Evolutionary conservation across 768 basidiomycete species (phyloP), one percentile per base, ranked within the genome.

Genomic region (Hypholoma sublateritium): DNA sequence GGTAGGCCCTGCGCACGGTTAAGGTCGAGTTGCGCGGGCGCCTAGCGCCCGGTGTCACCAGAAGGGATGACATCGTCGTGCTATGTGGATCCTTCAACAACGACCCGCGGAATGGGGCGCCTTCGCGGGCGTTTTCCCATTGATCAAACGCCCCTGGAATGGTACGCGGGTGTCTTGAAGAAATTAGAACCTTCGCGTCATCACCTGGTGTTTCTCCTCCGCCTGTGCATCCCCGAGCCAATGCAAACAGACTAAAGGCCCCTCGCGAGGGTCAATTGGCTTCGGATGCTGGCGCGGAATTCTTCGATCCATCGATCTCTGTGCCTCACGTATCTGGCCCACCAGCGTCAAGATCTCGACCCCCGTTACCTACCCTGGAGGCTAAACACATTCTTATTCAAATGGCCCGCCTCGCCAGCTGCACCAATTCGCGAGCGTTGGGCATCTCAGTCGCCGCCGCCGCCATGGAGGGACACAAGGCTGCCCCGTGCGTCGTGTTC

Each of bases 91-190:
- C 87, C 25, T 98, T 98, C 79, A 96, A 96, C 77, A 82, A 88
- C 58, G 96, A 98, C 69, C 97, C 5, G 98, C 97, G 28, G 97
- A 99, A 72, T 99, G 97, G 97, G 97, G 97, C 43, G 97, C 97
- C 2, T 82, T 99, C 2, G 95, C 85, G 7, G 97, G 97, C 32
- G 86, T 97, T 6, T 98, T 99, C 78, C 96, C 0, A 87, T 93
- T 5, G 97, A 99, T 67, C 78, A 85, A 17, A 86, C 83, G 8
- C 81, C 94, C 17, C 67, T 95, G 35, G 71, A 83, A 24, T 99
- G 95, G 95, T 99, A 98, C 69, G 89, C 92, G 43, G 74, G 76
- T 4, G 76, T 82, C 12, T 71, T 96, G 59, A 79, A 78, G 60
- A 91, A 87, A 71, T 78, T 89, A 41, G 90, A 95, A 67, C 88